phyloP scores from a whole-genome alignment of 495 filamentous ascomycete genomes.

The Symbiotaphrina buchneri region DNA sequence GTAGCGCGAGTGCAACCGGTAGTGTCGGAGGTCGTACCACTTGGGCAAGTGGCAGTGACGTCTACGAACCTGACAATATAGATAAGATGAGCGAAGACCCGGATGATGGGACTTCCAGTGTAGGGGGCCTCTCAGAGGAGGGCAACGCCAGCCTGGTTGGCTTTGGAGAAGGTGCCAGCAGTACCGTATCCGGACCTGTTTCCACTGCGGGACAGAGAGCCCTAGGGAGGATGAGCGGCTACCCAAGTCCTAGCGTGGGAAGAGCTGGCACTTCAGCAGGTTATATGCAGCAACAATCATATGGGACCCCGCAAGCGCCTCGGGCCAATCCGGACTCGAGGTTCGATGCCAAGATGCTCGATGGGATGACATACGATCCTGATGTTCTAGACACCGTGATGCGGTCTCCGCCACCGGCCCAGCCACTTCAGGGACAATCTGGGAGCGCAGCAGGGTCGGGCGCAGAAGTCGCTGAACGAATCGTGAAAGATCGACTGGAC shows the following conservation, averaged over 20 bases:
- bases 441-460: conserved; percentile 1
- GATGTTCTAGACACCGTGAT: conserved; percentile 29
- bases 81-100: conserved; percentile 55
- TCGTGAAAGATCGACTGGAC: conserved; percentile 1
- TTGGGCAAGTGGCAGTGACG: conserved; percentile 45
- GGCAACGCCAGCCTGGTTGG: conserved; percentile 40
- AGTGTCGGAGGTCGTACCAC: conserved; percentile 51
- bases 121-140: conserved; percentile 64
- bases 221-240: conserved; percentile 5
- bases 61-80: conserved; percentile 25
- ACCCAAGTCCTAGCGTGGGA: conserved; percentile 3
- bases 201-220: conserved; percentile 16
- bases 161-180: conserved; percentile 73
- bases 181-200: conserved; percentile 51
- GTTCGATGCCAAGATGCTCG: conserved; percentile 25
- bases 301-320: neutral
- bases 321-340: conserved; percentile 1
- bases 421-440: too few relatives aligned
- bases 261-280: neutral
- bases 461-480: conserved; percentile 2
- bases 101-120: conserved; percentile 34
- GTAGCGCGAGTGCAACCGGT: conserved; percentile 58
- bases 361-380: conserved; percentile 31
- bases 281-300: conserved; percentile 2
- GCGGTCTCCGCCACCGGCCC: conserved; percentile 13